Evolutionary conservation across 306 rosid genomes (phyloP), one percentile per base, ranked within the genome.

Genomic region (Sophora flavescens): DNA sequence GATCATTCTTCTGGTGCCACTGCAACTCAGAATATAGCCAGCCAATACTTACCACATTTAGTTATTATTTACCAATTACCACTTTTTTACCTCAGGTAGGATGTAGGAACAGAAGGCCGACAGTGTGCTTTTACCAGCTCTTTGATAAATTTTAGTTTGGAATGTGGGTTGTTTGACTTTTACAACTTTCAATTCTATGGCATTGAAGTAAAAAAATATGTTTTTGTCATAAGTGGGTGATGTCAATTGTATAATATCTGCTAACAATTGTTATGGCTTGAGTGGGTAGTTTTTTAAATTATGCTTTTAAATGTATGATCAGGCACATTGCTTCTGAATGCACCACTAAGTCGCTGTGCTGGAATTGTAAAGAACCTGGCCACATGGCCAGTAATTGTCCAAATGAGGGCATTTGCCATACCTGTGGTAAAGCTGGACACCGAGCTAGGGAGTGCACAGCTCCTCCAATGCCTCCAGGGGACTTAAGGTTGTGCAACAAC

Each of bases 271-370:
- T 38, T 12, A 10, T 68, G 66, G 60, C 9, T 77, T 18, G 41
- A 15, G 32, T 70, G 30, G 52, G 48, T 65, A 12, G 50, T 4
- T 18, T 74, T 54, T 68, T 32, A 65, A 7, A 61, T 63, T 63
- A 9, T 53, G 14, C 52, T 44, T 76, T 16, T 60, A 18, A 54
- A 71, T 81, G 62, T 70, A 59, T 84, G 54, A 33, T 28, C 73
- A 95, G 99, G 90, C 99, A 95, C 87, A 89, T 95, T 81, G 97
- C 97, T 81, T 89, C 97, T 15, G 99, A 95, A 85, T 95, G 99
- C 80, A 84, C 96, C 67, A 92, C 97, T 6, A 95, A 95, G 75
- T 90, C 99, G 0, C 87, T 95, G 68, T 95, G 97, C 83, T 95
- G 99, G 99, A 95, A 95, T 74, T 95, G 98, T 79, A 89, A 97